Conservation (phyloP, 208 protist genomes). For the Leptomonas pyrrhocoris region DNA sequence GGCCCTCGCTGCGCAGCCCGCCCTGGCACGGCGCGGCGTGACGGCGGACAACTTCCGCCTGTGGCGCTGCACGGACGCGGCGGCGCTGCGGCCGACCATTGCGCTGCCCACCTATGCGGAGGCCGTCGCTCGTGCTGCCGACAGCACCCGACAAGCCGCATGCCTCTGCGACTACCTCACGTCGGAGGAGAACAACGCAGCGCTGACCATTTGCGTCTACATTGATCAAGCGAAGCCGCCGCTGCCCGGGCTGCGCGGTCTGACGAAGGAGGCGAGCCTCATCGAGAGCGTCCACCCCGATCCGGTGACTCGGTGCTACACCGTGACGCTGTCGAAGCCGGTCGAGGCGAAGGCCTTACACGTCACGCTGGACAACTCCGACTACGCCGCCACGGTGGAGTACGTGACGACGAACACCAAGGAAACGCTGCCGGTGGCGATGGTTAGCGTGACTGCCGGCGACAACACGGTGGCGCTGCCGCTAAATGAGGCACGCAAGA, state of each 20-base stretch:
- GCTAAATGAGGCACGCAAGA: slow-evolving; percentile 23
- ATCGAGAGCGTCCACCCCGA: slow-evolving; percentile 25
- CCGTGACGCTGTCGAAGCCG: slow-evolving; percentile 25
- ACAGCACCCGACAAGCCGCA: slow-evolving; percentile 1
- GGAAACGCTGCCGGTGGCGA: slow-evolving; percentile 20
- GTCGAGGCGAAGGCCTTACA: slow-evolving; percentile 21
- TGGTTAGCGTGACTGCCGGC: slow-evolving; percentile 18
- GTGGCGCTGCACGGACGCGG: slow-evolving; percentile 42
- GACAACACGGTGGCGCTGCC: slow-evolving; percentile 21
- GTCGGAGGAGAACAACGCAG: slow-evolving; percentile 24
- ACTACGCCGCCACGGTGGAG: slow-evolving; percentile 30
- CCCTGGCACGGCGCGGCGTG: slow-evolving; percentile 32
- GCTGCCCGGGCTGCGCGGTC: slow-evolving; percentile 13
- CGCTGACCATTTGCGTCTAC: slow-evolving; percentile 51
- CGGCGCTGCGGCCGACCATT: slow-evolving; percentile 33
- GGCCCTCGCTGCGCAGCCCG: slow-evolving; percentile 40
- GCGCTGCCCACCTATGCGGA: slow-evolving; percentile 44
- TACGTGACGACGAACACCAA: slow-evolving; percentile 26
- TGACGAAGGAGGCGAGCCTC: slow-evolving; percentile 20
- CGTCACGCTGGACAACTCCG: slow-evolving; percentile 23
- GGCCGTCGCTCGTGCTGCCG: slow-evolving; percentile 1
- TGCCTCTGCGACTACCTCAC: slow-evolving; percentile 37
- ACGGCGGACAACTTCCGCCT: slow-evolving; percentile 44
- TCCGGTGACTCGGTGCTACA: slow-evolving; percentile 18
- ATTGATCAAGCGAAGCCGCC: slow-evolving; percentile 47